Evolutionary conservation across 2,329 filamentous ascomycete species (phyloP).

Genomic region (Alternaria incomplexa): DNA sequence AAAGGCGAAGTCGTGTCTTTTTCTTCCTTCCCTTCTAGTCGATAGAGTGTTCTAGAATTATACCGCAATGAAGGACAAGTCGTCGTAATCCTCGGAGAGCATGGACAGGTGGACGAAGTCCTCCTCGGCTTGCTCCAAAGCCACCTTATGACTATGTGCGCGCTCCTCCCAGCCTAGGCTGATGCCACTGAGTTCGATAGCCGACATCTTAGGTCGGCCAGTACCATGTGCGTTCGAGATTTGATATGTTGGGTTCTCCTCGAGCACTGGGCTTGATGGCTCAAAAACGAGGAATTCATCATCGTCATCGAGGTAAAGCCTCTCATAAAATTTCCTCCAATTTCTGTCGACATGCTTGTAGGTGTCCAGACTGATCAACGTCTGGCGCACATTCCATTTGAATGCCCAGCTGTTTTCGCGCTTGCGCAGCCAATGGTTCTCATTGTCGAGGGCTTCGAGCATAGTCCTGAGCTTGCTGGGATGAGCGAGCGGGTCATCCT

Average conservation of each 20-base stretch:
- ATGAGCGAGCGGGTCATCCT: constrained; percentile 9
- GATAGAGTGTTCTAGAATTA: not conserved
- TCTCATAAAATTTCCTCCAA: not conserved
- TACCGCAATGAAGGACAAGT: not conserved
- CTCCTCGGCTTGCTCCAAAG: constrained; percentile 13
- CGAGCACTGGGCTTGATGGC: not conserved
- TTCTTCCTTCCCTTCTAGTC: not conserved
- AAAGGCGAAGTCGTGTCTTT: not conserved
- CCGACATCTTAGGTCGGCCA: constrained; percentile 12
- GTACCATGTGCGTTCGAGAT: not conserved
- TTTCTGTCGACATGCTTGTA: not conserved
- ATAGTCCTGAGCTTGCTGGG: constrained; percentile 24
- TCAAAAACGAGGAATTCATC: not conserved
- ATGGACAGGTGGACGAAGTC: constrained; percentile 8
- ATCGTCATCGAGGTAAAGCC: constrained; percentile 14
- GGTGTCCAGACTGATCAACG: constrained; percentile 6
- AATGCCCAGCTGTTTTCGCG: constrained; percentile 29
- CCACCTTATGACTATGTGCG: constrained; percentile 6
- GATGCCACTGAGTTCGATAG: constrained; percentile 10
- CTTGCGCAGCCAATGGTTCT: constrained; percentile 40
- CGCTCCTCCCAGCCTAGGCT: constrained; percentile 12
- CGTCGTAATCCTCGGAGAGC: constrained; percentile 6
- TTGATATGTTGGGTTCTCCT: constrained; percentile 1
- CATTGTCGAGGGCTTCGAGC: constrained; percentile 32
- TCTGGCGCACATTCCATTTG: constrained; percentile 15